A percentile compares a stretch with the other conserved stretches of the same genome.
Conservation (phyloP, 2,329 filamentous ascomycete genomes). For the Fusarium bactridioides region DNA sequence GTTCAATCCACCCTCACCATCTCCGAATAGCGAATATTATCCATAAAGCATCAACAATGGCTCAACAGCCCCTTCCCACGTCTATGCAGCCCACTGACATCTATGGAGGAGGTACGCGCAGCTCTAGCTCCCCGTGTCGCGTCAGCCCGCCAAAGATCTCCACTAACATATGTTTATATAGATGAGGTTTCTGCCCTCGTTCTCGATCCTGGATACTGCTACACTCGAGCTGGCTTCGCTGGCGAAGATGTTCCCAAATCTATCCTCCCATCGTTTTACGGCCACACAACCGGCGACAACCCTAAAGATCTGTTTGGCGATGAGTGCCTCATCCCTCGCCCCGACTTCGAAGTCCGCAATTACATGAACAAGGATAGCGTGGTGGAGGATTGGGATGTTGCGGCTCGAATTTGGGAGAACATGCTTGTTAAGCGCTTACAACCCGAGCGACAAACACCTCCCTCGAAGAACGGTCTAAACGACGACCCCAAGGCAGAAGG, state of each 20-base stretch:
- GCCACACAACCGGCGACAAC: slow-evolving; percentile 57
- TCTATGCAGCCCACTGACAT: slow-evolving; percentile 68
- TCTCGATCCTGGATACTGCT: slow-evolving; percentile 92
- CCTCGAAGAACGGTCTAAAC: slow-evolving; percentile 81
- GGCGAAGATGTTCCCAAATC: slow-evolving; percentile 98
- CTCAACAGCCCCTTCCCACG: slow-evolving; percentile 63
- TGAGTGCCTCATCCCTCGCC: slow-evolving; percentile 81
- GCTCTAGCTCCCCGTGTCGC: slow-evolving; percentile 30
- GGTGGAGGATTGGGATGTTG: slow-evolving; percentile 96
- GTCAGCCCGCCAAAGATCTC: slow-evolving; percentile 17
- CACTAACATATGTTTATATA: slow-evolving; percentile 50
- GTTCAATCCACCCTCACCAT: slow-evolving; percentile 39
- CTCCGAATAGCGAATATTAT: slow-evolving; percentile 5
- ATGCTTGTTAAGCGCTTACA: slow-evolving; percentile 89
- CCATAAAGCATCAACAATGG: slow-evolving; percentile 51
- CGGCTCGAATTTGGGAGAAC: slow-evolving; percentile 90
- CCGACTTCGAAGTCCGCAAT: slow-evolving; percentile 84
- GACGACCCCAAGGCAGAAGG: slow-evolving; percentile 66
- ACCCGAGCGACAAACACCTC: slow-evolving; percentile 73
- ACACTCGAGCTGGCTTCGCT: slow-evolving; percentile 92
- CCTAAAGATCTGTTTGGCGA: slow-evolving; percentile 82
- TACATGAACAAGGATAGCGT: slow-evolving; percentile 89
- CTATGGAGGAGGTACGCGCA: slow-evolving; percentile 66
- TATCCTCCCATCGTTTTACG: slow-evolving; percentile 90
- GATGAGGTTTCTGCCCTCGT: slow-evolving; percentile 98